These are phyloP conservation scores for Kluyveromyces sp. DNA, from an alignment of 1,139 yeast species.

Conservation along the genomic window DNA sequence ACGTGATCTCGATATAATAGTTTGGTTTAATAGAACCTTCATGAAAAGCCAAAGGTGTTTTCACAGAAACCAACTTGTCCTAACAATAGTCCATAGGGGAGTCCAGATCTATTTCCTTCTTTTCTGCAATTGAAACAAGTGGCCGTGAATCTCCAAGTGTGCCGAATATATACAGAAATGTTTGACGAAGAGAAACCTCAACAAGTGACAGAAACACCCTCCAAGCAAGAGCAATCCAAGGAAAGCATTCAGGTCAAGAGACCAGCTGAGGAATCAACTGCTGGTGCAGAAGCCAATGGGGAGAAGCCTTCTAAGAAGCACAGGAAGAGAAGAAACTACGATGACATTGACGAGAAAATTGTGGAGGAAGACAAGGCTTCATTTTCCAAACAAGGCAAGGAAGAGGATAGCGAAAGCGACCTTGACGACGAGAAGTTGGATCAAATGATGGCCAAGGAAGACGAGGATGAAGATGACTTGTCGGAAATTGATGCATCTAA, in stretches of 20 bases:
- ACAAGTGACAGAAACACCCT: slow-evolving; percentile 9
- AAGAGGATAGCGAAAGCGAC: slow-evolving; percentile 39
- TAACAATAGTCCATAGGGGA: too few species aligned
- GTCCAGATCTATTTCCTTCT: too few species aligned
- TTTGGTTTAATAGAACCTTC: neutral
- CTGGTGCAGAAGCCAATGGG: slow-evolving; percentile 16
- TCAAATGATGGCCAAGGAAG: slow-evolving; percentile 40
- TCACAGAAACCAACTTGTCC: neutral
- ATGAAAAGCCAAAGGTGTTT: neutral
- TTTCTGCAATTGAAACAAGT: too few species aligned
- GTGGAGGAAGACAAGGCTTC: slow-evolving; percentile 33
- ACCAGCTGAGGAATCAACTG: slow-evolving; percentile 12
- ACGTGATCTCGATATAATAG: neutral
- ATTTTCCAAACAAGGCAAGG: slow-evolving; percentile 38
- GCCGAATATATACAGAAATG: too few species aligned
- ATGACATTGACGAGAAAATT: slow-evolving; percentile 41
- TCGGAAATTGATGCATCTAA: slow-evolving; percentile 79
- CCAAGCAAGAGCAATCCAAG: slow-evolving; percentile 11
- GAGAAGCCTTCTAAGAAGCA: slow-evolving; percentile 21
- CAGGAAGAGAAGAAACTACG: slow-evolving; percentile 46
- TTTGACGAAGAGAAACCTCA: slow-evolving; percentile 13
- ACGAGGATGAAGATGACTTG: slow-evolving; percentile 74
- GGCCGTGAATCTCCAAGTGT: too few species aligned
- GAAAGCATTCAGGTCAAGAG: slow-evolving; percentile 8
- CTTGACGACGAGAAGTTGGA: slow-evolving; percentile 50